These are phyloP conservation scores for Herpotrichia juniperi DNA, from an alignment of 2,329 filamentous ascomycete species.

Conservation along the genomic window DNA sequence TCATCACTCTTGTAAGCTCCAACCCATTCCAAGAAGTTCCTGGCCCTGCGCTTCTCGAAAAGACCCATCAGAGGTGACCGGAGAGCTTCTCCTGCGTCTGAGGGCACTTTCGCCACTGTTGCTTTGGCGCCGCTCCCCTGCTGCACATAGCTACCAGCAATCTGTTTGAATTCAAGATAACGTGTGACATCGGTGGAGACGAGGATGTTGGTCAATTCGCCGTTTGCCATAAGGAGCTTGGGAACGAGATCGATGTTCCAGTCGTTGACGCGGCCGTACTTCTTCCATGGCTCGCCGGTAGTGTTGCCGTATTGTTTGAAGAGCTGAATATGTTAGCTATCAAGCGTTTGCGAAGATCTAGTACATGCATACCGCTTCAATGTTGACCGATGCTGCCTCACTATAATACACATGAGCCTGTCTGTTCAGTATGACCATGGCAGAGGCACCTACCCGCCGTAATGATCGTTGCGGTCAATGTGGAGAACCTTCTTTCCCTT, in stretches of 20 bases:
- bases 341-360: neutral
- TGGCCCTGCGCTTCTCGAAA: slow-evolving; percentile 96
- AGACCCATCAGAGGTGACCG: slow-evolving; percentile 94
- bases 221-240: slow-evolving; percentile 98
- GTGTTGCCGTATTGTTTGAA: slow-evolving; percentile 97
- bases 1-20: slow-evolving; percentile 84
- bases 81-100: slow-evolving; percentile 85
- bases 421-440: slow-evolving; percentile 11
- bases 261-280: slow-evolving; percentile 94
- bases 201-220: slow-evolving; percentile 97
- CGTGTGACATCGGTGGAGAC: slow-evolving; percentile 81
- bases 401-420: slow-evolving; percentile 54
- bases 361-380: slow-evolving; percentile 72
- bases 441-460: slow-evolving; percentile 76
- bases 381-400: slow-evolving; percentile 95
- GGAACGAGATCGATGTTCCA: slow-evolving; percentile 99
- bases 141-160: slow-evolving; percentile 95
- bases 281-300: slow-evolving; percentile 91
- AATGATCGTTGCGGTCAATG: slow-evolving; percentile 98
- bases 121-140: slow-evolving; percentile 82
- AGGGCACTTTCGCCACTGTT: slow-evolving; percentile 95
- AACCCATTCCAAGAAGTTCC: slow-evolving; percentile 96
- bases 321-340: slow-evolving; percentile 65
- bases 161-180: slow-evolving; percentile 64
- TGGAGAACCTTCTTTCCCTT: slow-evolving; percentile 99